phyloP scores from a whole-genome alignment of 129 eudicot genomes.

The Flaveria bidentis region DNA sequence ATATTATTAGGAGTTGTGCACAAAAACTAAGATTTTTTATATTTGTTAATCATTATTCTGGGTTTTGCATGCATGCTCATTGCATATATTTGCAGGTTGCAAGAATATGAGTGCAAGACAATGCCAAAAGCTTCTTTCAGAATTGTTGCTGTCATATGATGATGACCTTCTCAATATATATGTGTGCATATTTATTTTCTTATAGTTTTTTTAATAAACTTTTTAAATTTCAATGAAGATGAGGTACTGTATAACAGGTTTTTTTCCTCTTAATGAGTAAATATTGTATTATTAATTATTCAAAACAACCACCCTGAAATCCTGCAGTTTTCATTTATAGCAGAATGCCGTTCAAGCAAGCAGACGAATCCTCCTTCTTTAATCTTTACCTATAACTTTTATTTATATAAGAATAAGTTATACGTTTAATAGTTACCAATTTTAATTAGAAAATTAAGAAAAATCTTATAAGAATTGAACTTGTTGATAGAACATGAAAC shows the following conservation, averaged over 20 bases:
- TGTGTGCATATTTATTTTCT: background rate
- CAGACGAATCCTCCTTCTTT: conserved; percentile 11
- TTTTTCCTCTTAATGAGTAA: conserved; percentile 25
- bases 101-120: conserved; percentile 39
- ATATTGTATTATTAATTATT: conserved; percentile 28
- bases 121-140: conserved; percentile 39
- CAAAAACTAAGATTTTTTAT: conserved; percentile 35
- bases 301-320: conserved; percentile 45
- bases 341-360: conserved; percentile 60
- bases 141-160: conserved; percentile 43
- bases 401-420: background rate
- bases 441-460: too few species aligned
- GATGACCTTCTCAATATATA: conserved; percentile 26
- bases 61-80: conserved; percentile 29
- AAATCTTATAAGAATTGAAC: too few species aligned
- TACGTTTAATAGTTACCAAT: too few species aligned
- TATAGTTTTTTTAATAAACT: background rate
- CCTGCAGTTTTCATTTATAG: conserved; percentile 46
- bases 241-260: conserved; percentile 5
- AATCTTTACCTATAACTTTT: conserved; percentile 5
- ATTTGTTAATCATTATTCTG: conserved; percentile 28
- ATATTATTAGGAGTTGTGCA: conserved; percentile 33
- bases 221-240: conserved; percentile 19
- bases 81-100: conserved; percentile 25
- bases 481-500: too few species aligned